Percentiles rank a stretch among this genome's conserved stretches.
These are phyloP conservation scores for Colletotrichum nymphaeae DNA, from an alignment of 2,329 filamentous ascomycete species.

Conservation along the genomic window DNA sequence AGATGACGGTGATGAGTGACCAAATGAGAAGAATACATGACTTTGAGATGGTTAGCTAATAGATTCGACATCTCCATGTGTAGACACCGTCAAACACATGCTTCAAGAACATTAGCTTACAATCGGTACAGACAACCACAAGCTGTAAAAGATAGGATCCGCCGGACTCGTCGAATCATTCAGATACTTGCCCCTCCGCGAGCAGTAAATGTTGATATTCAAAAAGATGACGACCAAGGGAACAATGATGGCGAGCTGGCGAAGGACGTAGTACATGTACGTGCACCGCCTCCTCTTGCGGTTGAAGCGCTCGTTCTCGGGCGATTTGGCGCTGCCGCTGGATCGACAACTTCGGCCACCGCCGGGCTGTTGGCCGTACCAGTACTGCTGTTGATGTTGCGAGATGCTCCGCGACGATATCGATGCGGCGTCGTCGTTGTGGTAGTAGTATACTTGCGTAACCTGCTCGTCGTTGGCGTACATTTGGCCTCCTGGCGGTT, in stretches of 20 bases:
- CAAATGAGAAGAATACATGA: conserved; percentile 29
- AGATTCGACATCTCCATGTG: too few relatives aligned
- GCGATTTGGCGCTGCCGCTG: neutral
- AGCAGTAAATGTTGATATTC: conserved; percentile 38
- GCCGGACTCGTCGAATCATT: conserved; percentile 32
- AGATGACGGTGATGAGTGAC: conserved; percentile 28
- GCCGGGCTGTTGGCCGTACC: conserved; percentile 25
- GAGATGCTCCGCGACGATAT: conserved; percentile 1
- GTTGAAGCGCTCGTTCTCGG: conserved; percentile 28
- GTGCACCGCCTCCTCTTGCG: conserved; percentile 44
- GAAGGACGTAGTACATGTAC: conserved; percentile 49
- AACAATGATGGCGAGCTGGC: conserved; percentile 53
- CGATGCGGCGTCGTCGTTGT: conserved; percentile 5
- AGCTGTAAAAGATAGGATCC: conserved; percentile 31
- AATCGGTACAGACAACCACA: conserved; percentile 35
- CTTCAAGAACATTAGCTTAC: conserved; percentile 9
- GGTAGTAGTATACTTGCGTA: conserved; percentile 20
- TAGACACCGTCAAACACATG: neutral
- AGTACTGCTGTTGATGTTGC: conserved; percentile 7
- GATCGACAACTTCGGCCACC: neutral
- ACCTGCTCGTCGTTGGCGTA: conserved; percentile 8
- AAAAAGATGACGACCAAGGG: conserved; percentile 32
- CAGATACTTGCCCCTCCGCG: conserved; percentile 33
- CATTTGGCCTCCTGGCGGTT: conserved; percentile 27
- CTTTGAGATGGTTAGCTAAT: neutral